These are phyloP conservation scores for Clonostachys rosea DNA, from an alignment of 2,329 filamentous ascomycete genomes.

Conservation along the genomic window DNA sequence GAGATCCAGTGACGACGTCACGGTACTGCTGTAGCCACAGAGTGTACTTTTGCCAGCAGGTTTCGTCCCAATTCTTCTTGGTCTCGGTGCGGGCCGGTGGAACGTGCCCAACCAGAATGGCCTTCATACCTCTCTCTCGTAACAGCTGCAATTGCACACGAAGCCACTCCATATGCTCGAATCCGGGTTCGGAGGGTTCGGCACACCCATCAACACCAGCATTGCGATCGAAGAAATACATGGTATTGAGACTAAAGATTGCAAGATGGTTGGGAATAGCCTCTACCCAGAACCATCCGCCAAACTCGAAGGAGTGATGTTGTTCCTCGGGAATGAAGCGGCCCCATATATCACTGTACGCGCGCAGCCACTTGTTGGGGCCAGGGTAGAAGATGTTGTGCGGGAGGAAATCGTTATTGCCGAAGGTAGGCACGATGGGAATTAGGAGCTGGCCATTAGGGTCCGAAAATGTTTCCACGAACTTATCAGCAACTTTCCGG, in stretches of 20 bases:
- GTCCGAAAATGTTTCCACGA: conserved; percentile 68
- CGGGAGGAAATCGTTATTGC: conserved; percentile 96
- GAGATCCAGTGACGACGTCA: conserved; percentile 73
- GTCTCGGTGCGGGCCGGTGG: conserved; percentile 81
- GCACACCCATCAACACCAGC: conserved; percentile 89
- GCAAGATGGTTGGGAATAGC: conserved; percentile 82
- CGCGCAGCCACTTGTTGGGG: conserved; percentile 80
- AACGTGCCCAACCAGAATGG: conserved; percentile 89
- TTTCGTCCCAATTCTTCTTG: conserved; percentile 92
- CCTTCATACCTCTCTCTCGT: conserved; percentile 83
- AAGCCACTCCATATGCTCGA: conserved; percentile 94
- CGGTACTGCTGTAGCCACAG: conserved; percentile 88
- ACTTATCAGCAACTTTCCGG: conserved; percentile 67
- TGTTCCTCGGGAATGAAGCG: conserved; percentile 90
- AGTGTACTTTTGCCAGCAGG: conserved; percentile 96
- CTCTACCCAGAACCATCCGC: conserved; percentile 93
- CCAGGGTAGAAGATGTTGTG: conserved; percentile 89
- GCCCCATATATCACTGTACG: conserved; percentile 75
- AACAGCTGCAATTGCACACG: conserved; percentile 82
- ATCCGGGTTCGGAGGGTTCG: conserved; percentile 76
- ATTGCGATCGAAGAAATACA: conserved; percentile 95
- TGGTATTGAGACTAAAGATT: conserved; percentile 90
- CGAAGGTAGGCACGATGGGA: conserved; percentile 84
- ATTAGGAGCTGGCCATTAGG: conserved; percentile 56
- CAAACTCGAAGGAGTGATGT: conserved; percentile 83